Conservation (phyloP, 1,139 yeast species). For the Tardiomyces blankii region DNA sequence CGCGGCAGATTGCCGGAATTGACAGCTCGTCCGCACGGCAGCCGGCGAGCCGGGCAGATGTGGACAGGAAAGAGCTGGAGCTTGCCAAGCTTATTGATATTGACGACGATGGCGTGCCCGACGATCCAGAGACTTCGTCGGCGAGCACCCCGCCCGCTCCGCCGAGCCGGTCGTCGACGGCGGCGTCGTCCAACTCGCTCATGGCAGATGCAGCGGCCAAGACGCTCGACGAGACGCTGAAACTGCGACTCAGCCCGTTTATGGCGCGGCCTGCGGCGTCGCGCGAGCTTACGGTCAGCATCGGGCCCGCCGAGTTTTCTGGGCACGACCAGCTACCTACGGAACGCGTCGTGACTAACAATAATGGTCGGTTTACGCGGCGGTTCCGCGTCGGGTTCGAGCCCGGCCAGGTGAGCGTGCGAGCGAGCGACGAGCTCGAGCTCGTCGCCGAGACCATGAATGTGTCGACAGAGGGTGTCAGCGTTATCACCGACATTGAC, state of each 20-base stretch:
- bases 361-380: slow-evolving; percentile 26
- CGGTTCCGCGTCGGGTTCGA: slow-evolving; percentile 8
- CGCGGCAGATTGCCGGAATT: slow-evolving; percentile 52
- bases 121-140: slow-evolving; percentile 3
- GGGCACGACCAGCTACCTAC: not conserved
- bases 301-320: slow-evolving; percentile 3
- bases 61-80: not conserved
- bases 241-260: slow-evolving; percentile 47
- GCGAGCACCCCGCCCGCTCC: slow-evolving; percentile 5
- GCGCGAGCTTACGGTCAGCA: not conserved
- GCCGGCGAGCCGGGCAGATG: slow-evolving; percentile 2
- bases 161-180: slow-evolving; percentile 1
- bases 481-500: slow-evolving; percentile 84
- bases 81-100: slow-evolving; percentile 2
- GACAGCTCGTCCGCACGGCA: slow-evolving; percentile 7
- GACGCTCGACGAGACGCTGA: slow-evolving; percentile 20
- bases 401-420: slow-evolving; percentile 12
- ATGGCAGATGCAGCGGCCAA: too few species aligned
- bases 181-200: too few species aligned
- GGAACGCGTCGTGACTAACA: slow-evolving; percentile 14
- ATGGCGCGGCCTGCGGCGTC: slow-evolving; percentile 18
- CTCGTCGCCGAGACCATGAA: slow-evolving; percentile 3
- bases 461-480: slow-evolving; percentile 39
- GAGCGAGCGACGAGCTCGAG: slow-evolving; percentile 1
- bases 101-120: not conserved